phyloP scores from a whole-genome alignment of 129 eudicot species.

The Sambucus nigra region DNA sequence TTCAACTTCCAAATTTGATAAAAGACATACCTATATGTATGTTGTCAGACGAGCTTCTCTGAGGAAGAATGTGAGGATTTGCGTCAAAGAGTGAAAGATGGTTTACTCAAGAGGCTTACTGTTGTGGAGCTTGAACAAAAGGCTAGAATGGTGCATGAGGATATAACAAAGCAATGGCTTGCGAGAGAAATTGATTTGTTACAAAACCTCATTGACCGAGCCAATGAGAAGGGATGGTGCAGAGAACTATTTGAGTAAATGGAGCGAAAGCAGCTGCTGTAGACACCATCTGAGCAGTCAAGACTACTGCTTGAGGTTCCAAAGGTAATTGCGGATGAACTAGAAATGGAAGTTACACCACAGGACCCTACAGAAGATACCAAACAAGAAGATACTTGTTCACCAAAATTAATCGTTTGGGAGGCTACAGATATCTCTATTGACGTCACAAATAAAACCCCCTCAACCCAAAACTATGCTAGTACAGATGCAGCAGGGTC shows the following conservation, averaged over 20 bases:
- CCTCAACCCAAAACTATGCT: slow-evolving; percentile 6
- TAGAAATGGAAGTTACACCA: slow-evolving; percentile 38
- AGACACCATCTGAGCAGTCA: slow-evolving; percentile 57
- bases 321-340: slow-evolving; percentile 55
- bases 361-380: slow-evolving; percentile 13
- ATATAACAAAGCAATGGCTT: too few species aligned
- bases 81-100: slow-evolving; percentile 53
- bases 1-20: slow-evolving; percentile 47
- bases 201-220: slow-evolving; percentile 73
- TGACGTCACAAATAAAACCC: slow-evolving; percentile 15
- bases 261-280: slow-evolving; percentile 41
- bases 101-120: slow-evolving; percentile 56
- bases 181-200: slow-evolving; percentile 47
- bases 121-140: slow-evolving; percentile 66
- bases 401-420: slow-evolving; percentile 22
- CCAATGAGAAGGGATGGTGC: slow-evolving; percentile 94
- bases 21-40: slow-evolving; percentile 42
- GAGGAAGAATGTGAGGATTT: slow-evolving; percentile 83
- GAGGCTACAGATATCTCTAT: slow-evolving; percentile 19
- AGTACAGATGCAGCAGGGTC: slow-evolving; percentile 24
- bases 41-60: slow-evolving; percentile 67
- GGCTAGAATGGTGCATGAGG: too few species aligned
- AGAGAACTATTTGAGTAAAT: slow-evolving; percentile 53
- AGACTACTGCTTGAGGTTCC: slow-evolving; percentile 59
- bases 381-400: slow-evolving; percentile 12